Conservation (phyloP, 2,329 filamentous ascomycete genomes). For the Claviceps paspali region DNA sequence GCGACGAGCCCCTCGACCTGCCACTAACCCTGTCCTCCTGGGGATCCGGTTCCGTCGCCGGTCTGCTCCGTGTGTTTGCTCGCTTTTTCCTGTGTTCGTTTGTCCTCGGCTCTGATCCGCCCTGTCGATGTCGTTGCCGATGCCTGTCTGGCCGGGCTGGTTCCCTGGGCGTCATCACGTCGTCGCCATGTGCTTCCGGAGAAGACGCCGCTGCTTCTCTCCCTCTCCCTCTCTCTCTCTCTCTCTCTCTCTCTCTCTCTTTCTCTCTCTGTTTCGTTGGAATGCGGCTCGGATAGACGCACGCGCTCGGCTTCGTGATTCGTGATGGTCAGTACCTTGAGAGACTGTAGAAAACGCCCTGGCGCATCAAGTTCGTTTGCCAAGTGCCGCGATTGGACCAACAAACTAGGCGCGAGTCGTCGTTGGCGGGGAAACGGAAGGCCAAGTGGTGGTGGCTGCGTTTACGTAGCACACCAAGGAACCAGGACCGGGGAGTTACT, state of each 20-base stretch:
- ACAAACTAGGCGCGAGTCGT: neutral
- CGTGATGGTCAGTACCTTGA: neutral
- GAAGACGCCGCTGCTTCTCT: neutral
- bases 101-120: slow-evolving; percentile 14
- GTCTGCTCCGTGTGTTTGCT: slow-evolving; percentile 17
- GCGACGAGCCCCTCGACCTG: slow-evolving; percentile 9
- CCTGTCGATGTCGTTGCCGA: slow-evolving; percentile 15
- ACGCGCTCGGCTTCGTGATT: too few species aligned
- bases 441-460: too few species aligned
- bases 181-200: neutral
- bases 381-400: neutral
- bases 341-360: neutral
- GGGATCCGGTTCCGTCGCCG: slow-evolving; percentile 13
- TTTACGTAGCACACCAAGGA: too few species aligned
- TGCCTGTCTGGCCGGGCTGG: slow-evolving; percentile 7
- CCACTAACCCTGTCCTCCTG: slow-evolving; percentile 18
- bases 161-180: slow-evolving; percentile 6
- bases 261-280: neutral
- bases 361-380: neutral
- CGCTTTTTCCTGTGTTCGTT: slow-evolving; percentile 22
- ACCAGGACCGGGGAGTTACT: too few species aligned
- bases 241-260: neutral
- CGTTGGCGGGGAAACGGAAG: slow-evolving; percentile 5
- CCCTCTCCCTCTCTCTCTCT: too few species aligned
- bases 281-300: too few species aligned